Conservation (phyloP, 352 stramenopile genomes). For the Pythium grandisporangium region DNA sequence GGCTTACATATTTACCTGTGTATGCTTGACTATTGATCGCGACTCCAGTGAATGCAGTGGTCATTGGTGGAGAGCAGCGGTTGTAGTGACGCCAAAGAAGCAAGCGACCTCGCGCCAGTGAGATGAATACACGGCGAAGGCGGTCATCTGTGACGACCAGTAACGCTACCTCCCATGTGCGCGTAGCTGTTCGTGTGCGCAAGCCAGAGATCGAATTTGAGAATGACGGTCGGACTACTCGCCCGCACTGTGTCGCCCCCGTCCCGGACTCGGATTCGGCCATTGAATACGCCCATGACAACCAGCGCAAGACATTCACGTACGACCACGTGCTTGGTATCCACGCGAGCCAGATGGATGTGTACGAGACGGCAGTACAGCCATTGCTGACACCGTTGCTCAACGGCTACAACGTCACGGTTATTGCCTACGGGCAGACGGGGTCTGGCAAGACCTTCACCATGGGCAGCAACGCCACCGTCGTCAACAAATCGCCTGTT, state of each 20-base stretch:
- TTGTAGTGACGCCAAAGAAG: no score
- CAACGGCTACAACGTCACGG: constrained; percentile 50
- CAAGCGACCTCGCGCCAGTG: no score
- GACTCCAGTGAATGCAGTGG: no score
- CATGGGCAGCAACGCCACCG: constrained; percentile 26
- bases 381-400: constrained; percentile 35
- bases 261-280: constrained; percentile 3
- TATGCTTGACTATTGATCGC: no score
- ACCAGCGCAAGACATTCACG: constrained; percentile 33
- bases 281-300: constrained; percentile 29
- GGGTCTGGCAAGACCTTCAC: constrained; percentile 51
- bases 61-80: no score
- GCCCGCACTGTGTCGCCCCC: constrained; percentile 8
- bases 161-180: constrained; percentile 22
- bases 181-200: constrained; percentile 58
- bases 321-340: constrained; percentile 59
- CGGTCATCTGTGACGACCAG: no score
- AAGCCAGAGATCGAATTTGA: no score
- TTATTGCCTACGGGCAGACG: constrained; percentile 52
- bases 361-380: constrained; percentile 29
- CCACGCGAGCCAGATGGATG: constrained; percentile 26
- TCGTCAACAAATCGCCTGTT: constrained; percentile 14
- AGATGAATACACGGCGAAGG: no score
- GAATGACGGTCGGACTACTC: no score
- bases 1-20: no score